phyloP scores from a whole-genome alignment of 768 basidiomycete genomes.

The Solioccasus polychromus region DNA sequence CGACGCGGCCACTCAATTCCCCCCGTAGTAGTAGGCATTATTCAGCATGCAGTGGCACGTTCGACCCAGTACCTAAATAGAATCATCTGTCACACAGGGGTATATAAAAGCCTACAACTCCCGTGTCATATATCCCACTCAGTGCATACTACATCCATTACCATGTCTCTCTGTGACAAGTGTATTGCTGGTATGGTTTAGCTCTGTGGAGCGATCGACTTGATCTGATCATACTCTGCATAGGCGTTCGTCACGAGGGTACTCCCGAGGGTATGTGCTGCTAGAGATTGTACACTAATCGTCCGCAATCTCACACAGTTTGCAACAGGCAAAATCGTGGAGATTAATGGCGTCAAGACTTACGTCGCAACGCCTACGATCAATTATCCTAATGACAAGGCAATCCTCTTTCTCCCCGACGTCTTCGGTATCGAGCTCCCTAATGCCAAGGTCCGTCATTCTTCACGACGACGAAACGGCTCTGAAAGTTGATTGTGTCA shows the following conservation, averaged over 20 bases:
- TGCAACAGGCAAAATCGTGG: constrained; percentile 38
- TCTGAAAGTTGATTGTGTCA: neutral
- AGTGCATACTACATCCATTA: neutral
- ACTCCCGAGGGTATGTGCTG: constrained; percentile 39
- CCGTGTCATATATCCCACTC: neutral
- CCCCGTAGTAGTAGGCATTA: too few species aligned
- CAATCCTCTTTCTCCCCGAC: constrained; percentile 52
- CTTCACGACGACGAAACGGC: neutral
- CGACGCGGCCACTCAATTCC: too few species aligned
- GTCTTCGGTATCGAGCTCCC: constrained; percentile 47
- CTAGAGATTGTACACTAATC: neutral
- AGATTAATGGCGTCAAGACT: constrained; percentile 44
- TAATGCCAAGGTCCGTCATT: constrained; percentile 41
- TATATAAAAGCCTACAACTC: constrained; percentile 14
- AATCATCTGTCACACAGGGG: neutral
- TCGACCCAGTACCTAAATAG: neutral
- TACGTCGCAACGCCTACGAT: constrained; percentile 54
- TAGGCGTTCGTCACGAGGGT: constrained; percentile 43
- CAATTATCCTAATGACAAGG: constrained; percentile 54
- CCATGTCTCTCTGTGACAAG: constrained; percentile 54
- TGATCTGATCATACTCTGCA: constrained; percentile 1
- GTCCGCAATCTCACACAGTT: neutral
- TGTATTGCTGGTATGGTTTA: constrained; percentile 49
- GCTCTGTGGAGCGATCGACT: neutral
- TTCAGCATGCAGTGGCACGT: constrained; percentile 1